Conservation (phyloP, 2,329 filamentous ascomycete species). For the Phyllosticta citribraziliensis region DNA sequence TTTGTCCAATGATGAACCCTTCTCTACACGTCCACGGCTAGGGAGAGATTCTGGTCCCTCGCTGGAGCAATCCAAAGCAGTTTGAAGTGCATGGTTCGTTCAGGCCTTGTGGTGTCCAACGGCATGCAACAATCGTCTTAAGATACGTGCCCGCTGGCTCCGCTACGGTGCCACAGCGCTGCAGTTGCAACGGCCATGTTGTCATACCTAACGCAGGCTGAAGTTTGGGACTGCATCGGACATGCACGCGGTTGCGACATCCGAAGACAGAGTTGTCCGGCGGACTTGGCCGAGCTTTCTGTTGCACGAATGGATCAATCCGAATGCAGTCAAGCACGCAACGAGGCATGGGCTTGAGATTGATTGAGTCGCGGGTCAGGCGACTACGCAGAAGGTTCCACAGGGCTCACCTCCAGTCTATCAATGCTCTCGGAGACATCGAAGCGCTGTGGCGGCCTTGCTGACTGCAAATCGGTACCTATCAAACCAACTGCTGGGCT, state of each 20-base stretch:
- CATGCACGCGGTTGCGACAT: background rate
- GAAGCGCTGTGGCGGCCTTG: background rate
- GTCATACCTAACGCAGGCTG: background rate
- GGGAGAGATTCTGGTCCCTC: background rate
- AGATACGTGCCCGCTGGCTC: background rate
- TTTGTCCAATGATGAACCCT: background rate
- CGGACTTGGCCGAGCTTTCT: background rate
- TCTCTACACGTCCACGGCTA: background rate
- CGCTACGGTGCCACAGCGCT: background rate
- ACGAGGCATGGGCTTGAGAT: background rate
- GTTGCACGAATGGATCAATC: background rate
- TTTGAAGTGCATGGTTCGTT: background rate
- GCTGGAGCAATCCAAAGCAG: background rate
- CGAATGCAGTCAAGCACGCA: background rate
- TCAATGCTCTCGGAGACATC: background rate
- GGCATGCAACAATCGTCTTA: background rate
- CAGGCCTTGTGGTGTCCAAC: background rate
- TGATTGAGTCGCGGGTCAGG: background rate
- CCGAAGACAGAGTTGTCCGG: background rate
- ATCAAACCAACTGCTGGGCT: background rate
- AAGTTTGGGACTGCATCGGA: background rate
- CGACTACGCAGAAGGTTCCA: background rate
- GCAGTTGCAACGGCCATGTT: background rate
- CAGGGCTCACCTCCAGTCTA: background rate
- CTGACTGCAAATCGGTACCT: background rate